These are phyloP conservation scores for Madurella fahalii DNA, from an alignment of 2,329 filamentous ascomycete species.

Conservation along the genomic window DNA sequence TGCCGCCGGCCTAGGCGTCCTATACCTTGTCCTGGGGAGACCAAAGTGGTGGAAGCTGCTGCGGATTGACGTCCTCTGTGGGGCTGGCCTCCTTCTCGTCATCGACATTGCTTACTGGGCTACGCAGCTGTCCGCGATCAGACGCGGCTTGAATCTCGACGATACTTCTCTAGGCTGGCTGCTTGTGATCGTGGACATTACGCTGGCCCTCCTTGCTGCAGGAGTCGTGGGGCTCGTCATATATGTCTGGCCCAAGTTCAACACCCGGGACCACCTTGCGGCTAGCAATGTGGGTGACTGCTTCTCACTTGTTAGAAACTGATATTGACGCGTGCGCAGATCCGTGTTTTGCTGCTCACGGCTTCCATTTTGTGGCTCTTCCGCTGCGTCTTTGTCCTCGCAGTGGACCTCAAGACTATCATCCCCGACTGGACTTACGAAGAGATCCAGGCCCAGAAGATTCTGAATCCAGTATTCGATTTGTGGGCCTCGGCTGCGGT, in stretches of 20 bases:
- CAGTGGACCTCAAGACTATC: slow-evolving; percentile 2
- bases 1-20: not conserved
- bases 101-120: slow-evolving; percentile 4
- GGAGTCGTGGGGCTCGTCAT: slow-evolving; percentile 5
- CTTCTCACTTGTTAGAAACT: not conserved
- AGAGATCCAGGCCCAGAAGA: not conserved
- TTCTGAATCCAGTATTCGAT: slow-evolving; percentile 8
- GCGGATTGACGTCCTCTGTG: slow-evolving; percentile 3
- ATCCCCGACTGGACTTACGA: not conserved
- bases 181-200: not conserved
- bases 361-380: slow-evolving; percentile 13
- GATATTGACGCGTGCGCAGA: not conserved
- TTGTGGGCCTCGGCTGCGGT: slow-evolving; percentile 9
- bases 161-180: slow-evolving; percentile 1
- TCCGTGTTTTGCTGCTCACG: not conserved
- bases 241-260: slow-evolving; percentile 5
- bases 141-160: not conserved
- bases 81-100: not conserved
- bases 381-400: slow-evolving; percentile 4
- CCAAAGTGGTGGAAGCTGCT: slow-evolving; percentile 12
- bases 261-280: not conserved
- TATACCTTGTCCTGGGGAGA: slow-evolving; percentile 3
- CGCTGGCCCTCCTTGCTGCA: not conserved
- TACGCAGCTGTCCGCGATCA: not conserved
- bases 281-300: slow-evolving; percentile 1